phyloP scores from a whole-genome alignment of 2,329 filamentous ascomycete species.

The Fusarium sp. region DNA sequence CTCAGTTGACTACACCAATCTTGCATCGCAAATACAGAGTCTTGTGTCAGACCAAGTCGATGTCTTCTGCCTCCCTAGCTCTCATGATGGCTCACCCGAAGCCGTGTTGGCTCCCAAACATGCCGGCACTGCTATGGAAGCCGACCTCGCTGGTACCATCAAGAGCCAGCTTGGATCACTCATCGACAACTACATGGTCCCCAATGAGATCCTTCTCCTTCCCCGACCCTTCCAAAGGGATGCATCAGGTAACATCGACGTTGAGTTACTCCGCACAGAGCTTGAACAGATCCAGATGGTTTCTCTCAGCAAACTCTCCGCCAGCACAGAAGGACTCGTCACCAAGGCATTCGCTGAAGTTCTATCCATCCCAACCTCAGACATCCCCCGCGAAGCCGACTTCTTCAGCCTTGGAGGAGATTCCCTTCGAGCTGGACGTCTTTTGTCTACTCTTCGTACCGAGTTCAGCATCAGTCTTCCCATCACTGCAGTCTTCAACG shows the following conservation, averaged over 20 bases:
- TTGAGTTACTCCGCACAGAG: not conserved
- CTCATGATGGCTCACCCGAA: not conserved
- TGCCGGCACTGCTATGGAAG: accelerated
- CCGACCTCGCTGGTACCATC: not conserved
- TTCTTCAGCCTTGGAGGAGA: conserved; percentile 10
- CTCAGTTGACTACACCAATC: not conserved
- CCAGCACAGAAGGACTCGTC: not conserved
- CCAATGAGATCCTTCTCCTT: not conserved
- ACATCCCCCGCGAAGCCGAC: not conserved
- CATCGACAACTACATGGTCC: conserved; percentile 5
- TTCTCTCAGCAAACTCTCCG: not conserved
- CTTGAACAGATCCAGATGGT: not conserved
- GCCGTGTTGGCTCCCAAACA: not conserved
- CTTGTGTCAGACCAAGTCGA: not conserved
- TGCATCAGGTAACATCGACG: not conserved
- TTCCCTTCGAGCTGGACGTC: not conserved
- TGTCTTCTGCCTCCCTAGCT: not conserved
- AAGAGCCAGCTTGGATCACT: accelerated
- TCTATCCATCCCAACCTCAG: not conserved
- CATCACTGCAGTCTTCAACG: conserved; percentile 12
- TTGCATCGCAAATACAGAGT: accelerated
- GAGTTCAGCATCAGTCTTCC: conserved; percentile 3
- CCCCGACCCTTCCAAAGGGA: not conserved
- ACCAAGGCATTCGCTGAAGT: conserved; percentile 1
- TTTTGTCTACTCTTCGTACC: not conserved